A percentile compares a stretch with the other conserved stretches of the same genome.
Evolutionary conservation across 1,139 yeast genomes (phyloP).

Genomic region (Saccharomycopsis phalli): DNA sequence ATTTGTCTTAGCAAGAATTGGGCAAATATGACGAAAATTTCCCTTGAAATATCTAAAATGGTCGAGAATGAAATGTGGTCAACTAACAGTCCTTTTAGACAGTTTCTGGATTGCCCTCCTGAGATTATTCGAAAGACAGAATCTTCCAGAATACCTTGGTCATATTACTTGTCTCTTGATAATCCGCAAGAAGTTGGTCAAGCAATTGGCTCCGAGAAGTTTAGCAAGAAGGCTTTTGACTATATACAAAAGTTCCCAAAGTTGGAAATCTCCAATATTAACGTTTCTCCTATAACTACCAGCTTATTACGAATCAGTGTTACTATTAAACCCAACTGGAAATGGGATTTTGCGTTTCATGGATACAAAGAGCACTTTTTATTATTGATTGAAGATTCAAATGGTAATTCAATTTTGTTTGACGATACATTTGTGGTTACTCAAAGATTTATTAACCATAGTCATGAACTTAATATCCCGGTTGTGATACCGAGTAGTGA

Average conservation of each 20-base stretch:
- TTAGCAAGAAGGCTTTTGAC: slow-evolving; percentile 55
- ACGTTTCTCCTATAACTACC: slow-evolving; percentile 70
- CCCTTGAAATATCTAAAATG: slow-evolving; percentile 68
- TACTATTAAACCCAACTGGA: slow-evolving; percentile 63
- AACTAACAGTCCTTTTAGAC: slow-evolving; percentile 79
- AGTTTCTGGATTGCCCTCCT: slow-evolving; percentile 57
- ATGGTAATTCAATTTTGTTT: slow-evolving; percentile 67
- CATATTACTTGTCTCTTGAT: slow-evolving; percentile 55
- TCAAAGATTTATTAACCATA: slow-evolving; percentile 39
- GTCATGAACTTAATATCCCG: slow-evolving; percentile 55
- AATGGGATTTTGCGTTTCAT: slow-evolving; percentile 62
- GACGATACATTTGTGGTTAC: slow-evolving; percentile 47
- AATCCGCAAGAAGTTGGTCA: slow-evolving; percentile 73
- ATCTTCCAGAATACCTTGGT: slow-evolving; percentile 77
- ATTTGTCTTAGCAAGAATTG: slow-evolving; percentile 63
- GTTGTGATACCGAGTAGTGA: slow-evolving; percentile 35
- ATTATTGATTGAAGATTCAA: slow-evolving; percentile 71
- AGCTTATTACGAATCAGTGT: slow-evolving; percentile 57
- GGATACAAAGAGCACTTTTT: slow-evolving; percentile 59
- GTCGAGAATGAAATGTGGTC: slow-evolving; percentile 79
- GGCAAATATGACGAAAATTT: slow-evolving; percentile 52
- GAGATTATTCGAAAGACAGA: slow-evolving; percentile 72
- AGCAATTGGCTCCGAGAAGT: slow-evolving; percentile 64
- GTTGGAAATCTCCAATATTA: slow-evolving; percentile 41
- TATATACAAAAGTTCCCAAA: slow-evolving; percentile 67